Percentiles rank a stretch among this genome's conserved stretches.
Evolutionary conservation across 2,329 filamentous ascomycete species (phyloP).

Genomic region (Venturiaceae sp.): DNA sequence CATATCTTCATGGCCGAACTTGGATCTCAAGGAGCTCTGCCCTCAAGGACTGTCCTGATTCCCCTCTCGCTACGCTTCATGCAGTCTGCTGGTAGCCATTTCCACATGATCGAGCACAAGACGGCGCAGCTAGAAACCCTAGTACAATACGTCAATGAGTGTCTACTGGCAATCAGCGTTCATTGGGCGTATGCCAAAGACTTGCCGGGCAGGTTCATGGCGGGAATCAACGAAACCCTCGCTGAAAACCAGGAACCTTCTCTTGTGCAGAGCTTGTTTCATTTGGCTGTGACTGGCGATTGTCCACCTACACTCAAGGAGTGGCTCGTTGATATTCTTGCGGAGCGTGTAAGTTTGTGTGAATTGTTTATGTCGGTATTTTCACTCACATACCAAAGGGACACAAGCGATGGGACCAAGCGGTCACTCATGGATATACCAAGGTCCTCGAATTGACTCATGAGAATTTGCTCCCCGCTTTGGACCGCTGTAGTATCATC

Average conservation of each 20-base stretch:
- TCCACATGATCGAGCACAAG: constrained; percentile 78
- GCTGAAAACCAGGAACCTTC: constrained; percentile 53
- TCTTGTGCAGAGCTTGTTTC: constrained; percentile 70
- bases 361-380: background rate
- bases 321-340: constrained; percentile 78
- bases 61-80: constrained; percentile 80
- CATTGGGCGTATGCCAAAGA: constrained; percentile 81
- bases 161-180: constrained; percentile 64
- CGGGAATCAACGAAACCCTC: constrained; percentile 67
- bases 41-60: constrained; percentile 37
- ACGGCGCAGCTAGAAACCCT: constrained; percentile 81
- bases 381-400: constrained; percentile 42
- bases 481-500: constrained; percentile 74
- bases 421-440: constrained; percentile 67
- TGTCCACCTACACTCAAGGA: constrained; percentile 67
- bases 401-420: constrained; percentile 92
- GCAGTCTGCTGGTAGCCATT: constrained; percentile 64
- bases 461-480: constrained; percentile 77
- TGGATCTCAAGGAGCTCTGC: constrained; percentile 27
- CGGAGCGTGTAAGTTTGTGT: constrained; percentile 57
- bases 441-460: constrained; percentile 70
- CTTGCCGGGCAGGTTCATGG: constrained; percentile 67
- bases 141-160: constrained; percentile 73
- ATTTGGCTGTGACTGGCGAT: constrained; percentile 75
- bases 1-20: constrained; percentile 58